These are phyloP conservation scores for Podospora pseudoanserina DNA, from an alignment of 495 filamentous ascomycete genomes.

Conservation along the genomic window DNA sequence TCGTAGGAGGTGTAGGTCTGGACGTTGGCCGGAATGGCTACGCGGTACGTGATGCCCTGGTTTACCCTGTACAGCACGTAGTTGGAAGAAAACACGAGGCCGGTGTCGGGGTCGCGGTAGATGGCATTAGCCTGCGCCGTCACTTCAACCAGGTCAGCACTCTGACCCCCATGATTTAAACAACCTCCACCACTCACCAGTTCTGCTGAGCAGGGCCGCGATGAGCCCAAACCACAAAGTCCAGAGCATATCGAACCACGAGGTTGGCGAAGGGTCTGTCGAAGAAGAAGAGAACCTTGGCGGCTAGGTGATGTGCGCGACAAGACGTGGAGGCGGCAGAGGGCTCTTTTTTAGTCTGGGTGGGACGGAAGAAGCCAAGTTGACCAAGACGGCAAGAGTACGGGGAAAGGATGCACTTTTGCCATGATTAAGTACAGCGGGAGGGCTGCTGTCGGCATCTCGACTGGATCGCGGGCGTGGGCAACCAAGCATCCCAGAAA, in stretches of 20 bases:
- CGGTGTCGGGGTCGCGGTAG: slow-evolving; percentile 46
- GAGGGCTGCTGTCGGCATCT: slow-evolving; percentile 23
- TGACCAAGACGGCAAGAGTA: slow-evolving; percentile 15
- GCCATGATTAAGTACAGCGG: slow-evolving; percentile 31
- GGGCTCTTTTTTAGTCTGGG: slow-evolving; percentile 12
- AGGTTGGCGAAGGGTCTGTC: background rate
- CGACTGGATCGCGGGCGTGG: background rate
- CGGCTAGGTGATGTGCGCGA: slow-evolving; percentile 10
- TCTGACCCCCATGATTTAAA: background rate
- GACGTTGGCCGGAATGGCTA: slow-evolving; percentile 37
- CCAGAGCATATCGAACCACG: slow-evolving; percentile 22
- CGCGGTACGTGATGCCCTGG: slow-evolving; percentile 36
- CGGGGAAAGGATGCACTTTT: slow-evolving; percentile 18
- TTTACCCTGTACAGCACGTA: slow-evolving; percentile 38
- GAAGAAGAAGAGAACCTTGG: slow-evolving; percentile 7
- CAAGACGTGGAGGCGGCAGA: slow-evolving; percentile 10
- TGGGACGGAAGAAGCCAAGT: background rate
- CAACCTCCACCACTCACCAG: slow-evolving; percentile 10
- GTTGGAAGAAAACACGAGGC: slow-evolving; percentile 47
- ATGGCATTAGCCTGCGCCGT: slow-evolving; percentile 30
- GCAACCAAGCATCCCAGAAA: background rate
- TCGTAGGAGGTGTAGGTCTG: slow-evolving; percentile 33
- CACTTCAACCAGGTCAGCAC: slow-evolving; percentile 16
- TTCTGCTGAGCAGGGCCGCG: slow-evolving; percentile 19
- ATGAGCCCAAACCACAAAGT: slow-evolving; percentile 25